Percentiles rank a stretch among this genome's conserved stretches.
These are phyloP conservation scores for Friedmanniomyces endolithicus DNA, from an alignment of 495 filamentous ascomycete species.

Conservation along the genomic window DNA sequence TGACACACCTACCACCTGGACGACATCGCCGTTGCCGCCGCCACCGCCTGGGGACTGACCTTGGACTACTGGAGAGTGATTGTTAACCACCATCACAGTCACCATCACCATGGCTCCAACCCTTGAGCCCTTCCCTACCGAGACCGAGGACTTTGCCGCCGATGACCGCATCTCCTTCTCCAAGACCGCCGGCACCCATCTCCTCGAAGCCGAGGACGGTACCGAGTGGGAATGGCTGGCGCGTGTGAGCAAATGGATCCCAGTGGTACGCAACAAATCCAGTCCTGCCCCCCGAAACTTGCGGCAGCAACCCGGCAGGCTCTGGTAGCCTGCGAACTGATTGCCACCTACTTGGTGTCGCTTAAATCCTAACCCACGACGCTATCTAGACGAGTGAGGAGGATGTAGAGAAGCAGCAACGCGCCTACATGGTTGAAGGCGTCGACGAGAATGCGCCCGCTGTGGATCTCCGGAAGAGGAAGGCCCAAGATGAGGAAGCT, in stretches of 20 bases:
- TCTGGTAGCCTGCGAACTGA: slow-evolving; percentile 22
- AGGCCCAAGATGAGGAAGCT: slow-evolving; percentile 46
- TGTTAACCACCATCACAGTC: too few species aligned
- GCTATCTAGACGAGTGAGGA: slow-evolving; percentile 55
- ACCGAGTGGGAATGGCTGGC: slow-evolving; percentile 73
- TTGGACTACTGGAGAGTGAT: too few species aligned
- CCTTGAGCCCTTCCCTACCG: slow-evolving; percentile 16
- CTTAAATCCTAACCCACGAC: not conserved
- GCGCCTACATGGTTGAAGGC: slow-evolving; percentile 57
- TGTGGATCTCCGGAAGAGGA: slow-evolving; percentile 48
- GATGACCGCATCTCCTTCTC: slow-evolving; percentile 83
- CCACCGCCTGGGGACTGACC: not conserved
- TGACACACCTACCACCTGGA: too few species aligned
- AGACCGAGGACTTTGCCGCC: slow-evolving; percentile 53
- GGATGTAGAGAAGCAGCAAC: slow-evolving; percentile 63
- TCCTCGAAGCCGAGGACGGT: slow-evolving; percentile 75
- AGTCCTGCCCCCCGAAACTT: not conserved
- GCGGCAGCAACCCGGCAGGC: not conserved
- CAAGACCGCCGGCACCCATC: slow-evolving; percentile 62
- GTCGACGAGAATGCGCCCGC: slow-evolving; percentile 51
- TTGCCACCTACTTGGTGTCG: slow-evolving; percentile 15
- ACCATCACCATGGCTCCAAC: not conserved
- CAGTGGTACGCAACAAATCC: slow-evolving; percentile 20
- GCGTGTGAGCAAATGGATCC: slow-evolving; percentile 56
- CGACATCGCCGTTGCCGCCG: not conserved